These are phyloP conservation scores for Collariella sp. DNA, from an alignment of 495 filamentous ascomycete genomes.

Conservation along the genomic window DNA sequence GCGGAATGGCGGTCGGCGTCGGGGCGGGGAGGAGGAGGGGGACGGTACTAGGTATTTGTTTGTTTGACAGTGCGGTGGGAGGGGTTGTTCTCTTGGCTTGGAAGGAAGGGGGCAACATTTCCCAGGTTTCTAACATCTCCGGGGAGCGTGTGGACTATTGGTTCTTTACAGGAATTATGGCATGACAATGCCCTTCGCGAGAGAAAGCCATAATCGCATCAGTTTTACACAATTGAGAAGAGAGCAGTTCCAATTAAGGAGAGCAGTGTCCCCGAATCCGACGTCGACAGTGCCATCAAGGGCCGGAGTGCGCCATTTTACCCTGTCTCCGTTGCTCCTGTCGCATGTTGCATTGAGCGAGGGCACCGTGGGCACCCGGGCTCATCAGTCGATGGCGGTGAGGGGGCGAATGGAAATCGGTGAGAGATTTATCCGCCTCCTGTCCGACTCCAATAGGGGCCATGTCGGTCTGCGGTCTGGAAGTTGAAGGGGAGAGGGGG, in stretches of 20 bases:
- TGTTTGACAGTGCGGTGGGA: background rate
- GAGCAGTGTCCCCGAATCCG: background rate
- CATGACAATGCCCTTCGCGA: too few relatives aligned
- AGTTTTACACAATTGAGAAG: background rate
- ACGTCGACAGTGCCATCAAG: background rate
- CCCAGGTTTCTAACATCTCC: too few relatives aligned
- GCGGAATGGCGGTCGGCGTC: background rate
- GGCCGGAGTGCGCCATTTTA: slow-evolving; percentile 3
- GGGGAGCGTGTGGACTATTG: too few relatives aligned
- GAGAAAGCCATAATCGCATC: too few relatives aligned
- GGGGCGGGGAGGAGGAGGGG: slow-evolving; percentile 4
- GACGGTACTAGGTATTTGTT: background rate
- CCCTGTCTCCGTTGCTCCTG: background rate
- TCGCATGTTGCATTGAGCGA: background rate
- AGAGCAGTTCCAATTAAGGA: too few relatives aligned
- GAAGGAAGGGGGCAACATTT: background rate
- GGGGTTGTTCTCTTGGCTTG: background rate
- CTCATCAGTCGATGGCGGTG: slow-evolving; percentile 5
- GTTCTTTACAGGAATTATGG: too few relatives aligned
- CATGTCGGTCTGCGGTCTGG: background rate
- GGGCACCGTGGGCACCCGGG: background rate
- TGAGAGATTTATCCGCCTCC: slow-evolving; percentile 5
- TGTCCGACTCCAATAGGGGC: background rate
- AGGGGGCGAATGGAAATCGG: background rate
- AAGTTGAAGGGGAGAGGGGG: background rate